A percentile compares a stretch with the other conserved stretches of the same genome.
phyloP scores from a whole-genome alignment of 306 rosid species.

The Ormosia semicastrata region DNA sequence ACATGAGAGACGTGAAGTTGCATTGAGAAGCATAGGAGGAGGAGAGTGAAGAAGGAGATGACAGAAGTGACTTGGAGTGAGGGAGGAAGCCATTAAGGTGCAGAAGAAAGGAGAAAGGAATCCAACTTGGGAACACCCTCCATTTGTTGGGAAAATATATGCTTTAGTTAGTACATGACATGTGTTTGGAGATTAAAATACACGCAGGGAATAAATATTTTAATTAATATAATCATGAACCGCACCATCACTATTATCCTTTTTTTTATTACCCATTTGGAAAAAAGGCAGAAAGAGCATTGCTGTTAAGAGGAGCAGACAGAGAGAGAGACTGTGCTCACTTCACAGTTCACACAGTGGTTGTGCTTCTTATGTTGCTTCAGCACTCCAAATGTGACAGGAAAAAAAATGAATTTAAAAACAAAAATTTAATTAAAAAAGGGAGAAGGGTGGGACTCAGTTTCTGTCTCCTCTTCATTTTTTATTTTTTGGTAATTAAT shows the following conservation, averaged over 20 bases:
- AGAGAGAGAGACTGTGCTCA: background rate
- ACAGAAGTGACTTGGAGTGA: background rate
- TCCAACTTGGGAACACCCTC: conserved; percentile 20
- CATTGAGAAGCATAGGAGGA: background rate
- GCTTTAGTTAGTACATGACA: conserved; percentile 10
- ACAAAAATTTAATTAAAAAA: background rate
- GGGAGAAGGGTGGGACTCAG: background rate
- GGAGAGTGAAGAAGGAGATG: conserved; percentile 16
- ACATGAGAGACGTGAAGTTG: conserved; percentile 7
- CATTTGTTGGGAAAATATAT: conserved; percentile 7
- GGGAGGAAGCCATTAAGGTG: conserved; percentile 38
- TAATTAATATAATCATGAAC: conserved; percentile 23
- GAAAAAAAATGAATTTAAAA: background rate
- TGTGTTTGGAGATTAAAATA: conserved; percentile 23
- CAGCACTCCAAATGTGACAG: conserved; percentile 1
- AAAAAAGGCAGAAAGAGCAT: background rate
- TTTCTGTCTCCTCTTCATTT: background rate
- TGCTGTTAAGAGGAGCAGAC: background rate
- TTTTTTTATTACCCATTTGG: background rate
- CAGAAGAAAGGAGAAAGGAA: conserved; percentile 1
- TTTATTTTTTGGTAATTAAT: background rate
- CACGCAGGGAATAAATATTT: background rate
- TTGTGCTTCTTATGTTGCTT: background rate
- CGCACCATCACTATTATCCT: conserved; percentile 17
- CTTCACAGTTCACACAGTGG: background rate